Conservation (phyloP, 768 basidiomycete genomes). For the Suillus brevipes region DNA sequence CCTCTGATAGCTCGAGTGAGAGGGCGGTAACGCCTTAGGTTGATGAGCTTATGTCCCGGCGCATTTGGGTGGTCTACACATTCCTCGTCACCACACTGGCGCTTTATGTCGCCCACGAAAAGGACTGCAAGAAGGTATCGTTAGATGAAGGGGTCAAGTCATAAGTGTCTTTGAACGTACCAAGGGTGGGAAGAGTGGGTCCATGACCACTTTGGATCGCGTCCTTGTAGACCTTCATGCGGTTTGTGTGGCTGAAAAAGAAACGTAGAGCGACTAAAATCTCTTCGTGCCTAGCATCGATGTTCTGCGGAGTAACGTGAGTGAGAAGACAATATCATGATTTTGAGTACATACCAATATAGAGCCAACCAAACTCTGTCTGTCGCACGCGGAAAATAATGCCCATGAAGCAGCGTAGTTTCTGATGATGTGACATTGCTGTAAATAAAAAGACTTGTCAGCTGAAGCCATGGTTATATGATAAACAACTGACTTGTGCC, state of each 20-base stretch:
- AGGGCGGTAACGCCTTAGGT: slow-evolving; percentile 39
- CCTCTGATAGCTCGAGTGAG: slow-evolving; percentile 43
- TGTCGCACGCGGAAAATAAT: slow-evolving; percentile 44
- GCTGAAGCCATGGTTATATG: neutral
- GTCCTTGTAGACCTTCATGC: slow-evolving; percentile 31
- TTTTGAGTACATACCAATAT: neutral
- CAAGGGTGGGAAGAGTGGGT: slow-evolving; percentile 26
- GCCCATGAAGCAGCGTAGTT: slow-evolving; percentile 47
- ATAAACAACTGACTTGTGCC: slow-evolving; percentile 36
- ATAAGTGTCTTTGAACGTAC: neutral
- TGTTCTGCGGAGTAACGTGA: neutral
- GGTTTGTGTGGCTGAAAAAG: slow-evolving; percentile 17
- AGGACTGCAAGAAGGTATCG: slow-evolving; percentile 22
- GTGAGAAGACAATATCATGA: too few species aligned
- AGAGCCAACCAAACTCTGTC: slow-evolving; percentile 35
- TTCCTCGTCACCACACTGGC: slow-evolving; percentile 32
- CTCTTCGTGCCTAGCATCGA: neutral
- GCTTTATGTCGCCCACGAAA: slow-evolving; percentile 32
- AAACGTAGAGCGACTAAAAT: neutral
- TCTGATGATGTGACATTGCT: slow-evolving; percentile 47
- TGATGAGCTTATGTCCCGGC: slow-evolving; percentile 35
- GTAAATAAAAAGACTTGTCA: slow-evolving; percentile 9
- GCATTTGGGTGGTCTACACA: slow-evolving; percentile 26
- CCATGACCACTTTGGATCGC: slow-evolving; percentile 30
- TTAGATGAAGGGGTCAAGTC: slow-evolving; percentile 9